Base-by-base conservation (phyloP, 148 eudicot genomes). In the Rhododendron henanense region DNA sequence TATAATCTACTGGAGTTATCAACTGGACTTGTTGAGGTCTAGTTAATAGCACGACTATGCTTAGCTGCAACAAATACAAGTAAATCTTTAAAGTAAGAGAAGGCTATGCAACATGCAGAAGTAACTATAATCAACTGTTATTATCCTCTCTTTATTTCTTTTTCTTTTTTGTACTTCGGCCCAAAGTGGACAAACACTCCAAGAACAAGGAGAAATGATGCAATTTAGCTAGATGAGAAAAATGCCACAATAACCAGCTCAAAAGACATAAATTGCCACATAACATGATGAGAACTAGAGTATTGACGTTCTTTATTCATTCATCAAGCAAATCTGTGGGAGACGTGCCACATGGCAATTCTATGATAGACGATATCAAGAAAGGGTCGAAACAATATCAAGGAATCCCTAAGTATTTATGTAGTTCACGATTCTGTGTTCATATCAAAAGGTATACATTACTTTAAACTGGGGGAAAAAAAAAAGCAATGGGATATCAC, bases 11-110 rank as follows among this genome's bases (percentile, higher is more conserved):
- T 82, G 85, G 94, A 87, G 98, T 89, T 87, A 91, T 84, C 81
- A 94, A 88, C 47, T 95, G 91, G 84, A 94, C 89, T 81, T 93
- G 89, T 78, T 95, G 98, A 1, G 98, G 96, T 90, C 95, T 93
- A 79, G 90, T 89, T 85, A 96, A 78, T 75, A 96, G 89, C 79
- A 95, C 93, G 10, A 95, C 94, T 55, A 96, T 94, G 92, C 97
- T 95, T 78, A 96, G 88, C 99, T 96, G 94, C 91, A 89, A 31
- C 65, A 83, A 67, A 31, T 28, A 78, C 15, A 10, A 59, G 51
- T 67, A 21, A 61, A 21, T 7, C n/a, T 33, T 35, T 48, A 59
- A n/a, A 18, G 13, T 11, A 45, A 41, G 79, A 76, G 44, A 44
- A 78, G 44, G 81, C 28, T 44, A 23, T 6, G 25, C 48, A 37